A percentile compares a stretch with the other conserved stretches of the same genome.
Evolutionary conservation across 75 land plant species (phyloP).

Genomic region (Pinus tabuliformis): DNA sequence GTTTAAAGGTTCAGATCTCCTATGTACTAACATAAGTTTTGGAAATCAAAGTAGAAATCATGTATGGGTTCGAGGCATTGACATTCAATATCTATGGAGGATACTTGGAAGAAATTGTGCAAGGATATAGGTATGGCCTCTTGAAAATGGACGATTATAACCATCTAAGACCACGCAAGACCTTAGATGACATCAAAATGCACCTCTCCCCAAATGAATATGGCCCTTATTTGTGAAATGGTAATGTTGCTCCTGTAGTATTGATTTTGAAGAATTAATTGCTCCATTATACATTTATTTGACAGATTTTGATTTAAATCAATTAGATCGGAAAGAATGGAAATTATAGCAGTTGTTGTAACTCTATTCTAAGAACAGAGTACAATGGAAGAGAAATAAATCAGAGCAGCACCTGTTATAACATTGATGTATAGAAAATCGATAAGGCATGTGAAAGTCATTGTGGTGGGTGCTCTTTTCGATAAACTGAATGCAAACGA

Average conservation of each 20-base stretch:
- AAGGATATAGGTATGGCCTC: constrained; percentile 74
- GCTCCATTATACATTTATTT: no score
- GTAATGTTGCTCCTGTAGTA: constrained; percentile 11
- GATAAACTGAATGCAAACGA: no score
- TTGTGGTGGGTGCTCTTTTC: no score
- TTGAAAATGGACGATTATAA: constrained; percentile 87
- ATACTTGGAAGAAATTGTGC: constrained; percentile 89
- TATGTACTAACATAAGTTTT: neutral
- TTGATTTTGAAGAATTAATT: no score
- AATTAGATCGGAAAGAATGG: no score
- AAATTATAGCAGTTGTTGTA: no score
- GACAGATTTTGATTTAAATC: no score
- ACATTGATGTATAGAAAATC: no score
- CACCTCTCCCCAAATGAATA: constrained; percentile 97
- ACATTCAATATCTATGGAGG: constrained; percentile 95
- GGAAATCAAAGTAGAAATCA: constrained; percentile 6
- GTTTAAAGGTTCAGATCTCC: neutral
- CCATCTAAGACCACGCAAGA: constrained; percentile 91
- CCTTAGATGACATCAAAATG: constrained; percentile 95
- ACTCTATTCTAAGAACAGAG: no score
- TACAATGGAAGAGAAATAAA: no score
- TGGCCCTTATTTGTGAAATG: constrained; percentile 88
- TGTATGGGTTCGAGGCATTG: constrained; percentile 95
- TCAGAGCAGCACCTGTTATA: no score
- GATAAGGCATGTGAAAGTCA: no score